Evolutionary conservation across 2,329 filamentous ascomycete genomes (phyloP).

Genomic region (Diaporthe sp.): DNA sequence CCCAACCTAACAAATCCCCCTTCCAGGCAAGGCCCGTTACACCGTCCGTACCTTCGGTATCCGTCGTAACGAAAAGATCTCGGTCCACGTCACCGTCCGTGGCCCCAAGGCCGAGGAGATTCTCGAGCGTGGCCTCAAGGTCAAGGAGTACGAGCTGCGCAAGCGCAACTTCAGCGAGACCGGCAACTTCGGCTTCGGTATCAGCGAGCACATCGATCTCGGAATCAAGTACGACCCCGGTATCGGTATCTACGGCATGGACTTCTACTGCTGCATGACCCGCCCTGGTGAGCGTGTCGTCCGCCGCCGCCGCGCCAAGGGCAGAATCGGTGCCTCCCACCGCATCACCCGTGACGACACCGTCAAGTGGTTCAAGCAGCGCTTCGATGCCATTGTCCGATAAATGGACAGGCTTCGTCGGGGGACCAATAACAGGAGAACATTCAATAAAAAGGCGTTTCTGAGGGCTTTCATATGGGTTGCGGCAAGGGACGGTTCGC

Average conservation of each 20-base stretch:
- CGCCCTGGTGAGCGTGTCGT: conserved; percentile 98
- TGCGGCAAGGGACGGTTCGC: conserved; percentile 44
- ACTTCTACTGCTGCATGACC: conserved; percentile 99
- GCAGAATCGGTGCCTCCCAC: conserved; percentile 88
- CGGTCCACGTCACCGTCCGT: conserved; percentile 99
- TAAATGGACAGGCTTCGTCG: conserved; percentile 67
- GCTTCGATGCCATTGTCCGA: conserved; percentile 99
- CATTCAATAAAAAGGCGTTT: conserved; percentile 45
- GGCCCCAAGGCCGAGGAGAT: conserved; percentile 99
- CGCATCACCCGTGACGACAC: conserved; percentile 95
- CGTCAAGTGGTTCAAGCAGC: conserved; percentile 92
- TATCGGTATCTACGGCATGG: conserved; percentile 99
- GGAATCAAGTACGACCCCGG: conserved; percentile 99
- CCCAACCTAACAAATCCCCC: conserved; percentile 7
- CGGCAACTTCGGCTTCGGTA: conserved; percentile 99
- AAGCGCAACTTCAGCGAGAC: conserved; percentile 99
- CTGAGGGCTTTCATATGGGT: conserved; percentile 45
- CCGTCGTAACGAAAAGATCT: conserved; percentile 99
- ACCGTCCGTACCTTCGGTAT: conserved; percentile 99
- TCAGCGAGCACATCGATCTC: conserved; percentile 99
- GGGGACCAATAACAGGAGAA: conserved; percentile 40
- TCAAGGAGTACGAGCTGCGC: conserved; percentile 99
- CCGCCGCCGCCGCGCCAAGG: conserved; percentile 92
- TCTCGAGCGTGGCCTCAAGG: conserved; percentile 99
- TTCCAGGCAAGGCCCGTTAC: conserved; percentile 96